These are phyloP conservation scores for Starmerella sp. DNA, from an alignment of 805 yeast genomes.

Conservation along the genomic window DNA sequence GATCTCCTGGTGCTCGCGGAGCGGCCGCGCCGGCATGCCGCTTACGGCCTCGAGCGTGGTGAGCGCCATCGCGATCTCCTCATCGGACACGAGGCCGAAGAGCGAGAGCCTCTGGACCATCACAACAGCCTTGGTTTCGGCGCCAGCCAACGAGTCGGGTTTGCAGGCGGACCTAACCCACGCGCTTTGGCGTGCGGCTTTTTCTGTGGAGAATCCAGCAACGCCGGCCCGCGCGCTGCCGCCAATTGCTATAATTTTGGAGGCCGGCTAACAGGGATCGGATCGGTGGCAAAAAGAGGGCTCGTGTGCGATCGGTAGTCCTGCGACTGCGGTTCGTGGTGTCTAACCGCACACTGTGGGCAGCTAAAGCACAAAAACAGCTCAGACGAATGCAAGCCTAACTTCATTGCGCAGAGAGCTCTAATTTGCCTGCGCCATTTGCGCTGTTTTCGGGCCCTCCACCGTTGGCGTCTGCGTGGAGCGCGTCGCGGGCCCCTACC, in stretches of 20 bases:
- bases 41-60: constrained; percentile 30
- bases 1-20: constrained; percentile 25
- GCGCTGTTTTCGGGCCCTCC: too few species aligned
- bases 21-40: constrained; percentile 29
- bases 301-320: too few species aligned
- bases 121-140: not conserved
- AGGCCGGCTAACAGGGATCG: not conserved
- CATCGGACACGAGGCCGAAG: constrained; percentile 25
- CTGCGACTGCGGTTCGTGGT: too few species aligned
- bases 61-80: constrained; percentile 26
- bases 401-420: too few species aligned
- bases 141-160: not conserved
- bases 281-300: not conserved
- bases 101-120: constrained; percentile 33
- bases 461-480: too few species aligned
- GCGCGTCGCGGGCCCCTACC: too few species aligned
- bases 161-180: not conserved
- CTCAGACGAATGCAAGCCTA: too few species aligned
- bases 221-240: not conserved
- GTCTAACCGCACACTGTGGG: too few species aligned
- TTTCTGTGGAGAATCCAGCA: not conserved
- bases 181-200: not conserved
- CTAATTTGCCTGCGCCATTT: too few species aligned
- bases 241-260: not conserved
- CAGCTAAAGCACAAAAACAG: too few species aligned